These are phyloP conservation scores for Fusarium virguliforme DNA, from an alignment of 2,329 filamentous ascomycete genomes.

Conservation along the genomic window DNA sequence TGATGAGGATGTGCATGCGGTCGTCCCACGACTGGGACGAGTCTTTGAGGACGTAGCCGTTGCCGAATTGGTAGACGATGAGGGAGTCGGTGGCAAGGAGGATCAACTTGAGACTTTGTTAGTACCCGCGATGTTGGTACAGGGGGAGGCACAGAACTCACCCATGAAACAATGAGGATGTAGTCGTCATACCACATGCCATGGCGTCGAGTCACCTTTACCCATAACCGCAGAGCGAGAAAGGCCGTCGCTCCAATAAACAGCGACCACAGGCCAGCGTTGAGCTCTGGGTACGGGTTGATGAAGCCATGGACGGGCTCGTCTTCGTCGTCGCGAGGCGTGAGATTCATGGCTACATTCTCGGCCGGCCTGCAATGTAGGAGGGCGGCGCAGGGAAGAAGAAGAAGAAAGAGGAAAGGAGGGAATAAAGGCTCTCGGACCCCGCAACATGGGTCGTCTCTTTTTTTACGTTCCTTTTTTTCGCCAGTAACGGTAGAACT, in stretches of 20 bases:
- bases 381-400: conserved; percentile 16
- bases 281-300: conserved; percentile 53
- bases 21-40: conserved; percentile 64
- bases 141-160: conserved; percentile 43
- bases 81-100: conserved; percentile 63
- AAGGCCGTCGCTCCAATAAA: conserved; percentile 54
- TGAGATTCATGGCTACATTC: conserved; percentile 46
- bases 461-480: not conserved
- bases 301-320: conserved; percentile 49
- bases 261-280: conserved; percentile 55
- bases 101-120: conserved; percentile 53
- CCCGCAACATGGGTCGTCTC: conserved; percentile 5
- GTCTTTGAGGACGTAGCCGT: conserved; percentile 62
- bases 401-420: conserved; percentile 15
- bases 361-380: conserved; percentile 17
- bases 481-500: not conserved
- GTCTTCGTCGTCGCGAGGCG: conserved; percentile 47
- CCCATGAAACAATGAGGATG: conserved; percentile 57
- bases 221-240: conserved; percentile 54
- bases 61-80: conserved; percentile 64
- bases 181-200: conserved; percentile 60
- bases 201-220: conserved; percentile 56
- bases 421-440: conserved; percentile 11
- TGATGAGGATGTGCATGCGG: conserved; percentile 69
- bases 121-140: conserved; percentile 6